Conservation (phyloP, 139 green algal species). For the Chlamydomonas sp. region DNA sequence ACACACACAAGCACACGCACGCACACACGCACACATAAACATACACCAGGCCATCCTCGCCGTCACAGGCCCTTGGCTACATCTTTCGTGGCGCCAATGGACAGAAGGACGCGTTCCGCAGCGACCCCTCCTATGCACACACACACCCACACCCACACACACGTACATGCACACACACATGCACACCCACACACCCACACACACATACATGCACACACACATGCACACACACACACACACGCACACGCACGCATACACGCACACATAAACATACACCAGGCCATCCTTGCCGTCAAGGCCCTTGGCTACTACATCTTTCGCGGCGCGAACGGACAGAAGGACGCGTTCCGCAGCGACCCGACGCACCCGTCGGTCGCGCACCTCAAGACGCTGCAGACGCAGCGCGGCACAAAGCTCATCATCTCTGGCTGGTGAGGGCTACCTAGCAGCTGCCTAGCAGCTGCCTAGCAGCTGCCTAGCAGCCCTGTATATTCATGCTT, state of each 20-base stretch:
- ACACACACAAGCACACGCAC: conserved; percentile 1
- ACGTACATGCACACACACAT: too few relatives aligned
- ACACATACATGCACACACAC: too few relatives aligned
- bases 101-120: too few relatives aligned
- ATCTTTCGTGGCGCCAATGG: conserved; percentile 92
- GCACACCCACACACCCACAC: too few relatives aligned
- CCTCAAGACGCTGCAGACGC: conserved; percentile 75
- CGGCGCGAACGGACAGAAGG: conserved; percentile 91
- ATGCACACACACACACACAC: not conserved
- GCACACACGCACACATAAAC: too few relatives aligned
- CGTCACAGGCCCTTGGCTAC: conserved; percentile 70
- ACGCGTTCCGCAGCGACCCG: conserved; percentile 56
- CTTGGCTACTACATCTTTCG: conserved; percentile 89
- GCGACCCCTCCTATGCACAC: too few relatives aligned
- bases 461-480: too few relatives aligned
- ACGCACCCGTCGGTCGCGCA: conserved; percentile 54
- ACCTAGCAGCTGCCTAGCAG: too few relatives aligned
- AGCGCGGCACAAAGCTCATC: conserved; percentile 74
- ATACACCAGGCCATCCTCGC: too few relatives aligned
- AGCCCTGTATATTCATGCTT: too few relatives aligned
- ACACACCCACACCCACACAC: too few relatives aligned
- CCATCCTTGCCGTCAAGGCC: conserved; percentile 65
- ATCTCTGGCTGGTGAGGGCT: conserved; percentile 82
- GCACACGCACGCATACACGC: not conserved
- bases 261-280: too few relatives aligned